Conservation (phyloP, 2,329 filamentous ascomycete species). For the Ophiostoma tasmaniense region DNA sequence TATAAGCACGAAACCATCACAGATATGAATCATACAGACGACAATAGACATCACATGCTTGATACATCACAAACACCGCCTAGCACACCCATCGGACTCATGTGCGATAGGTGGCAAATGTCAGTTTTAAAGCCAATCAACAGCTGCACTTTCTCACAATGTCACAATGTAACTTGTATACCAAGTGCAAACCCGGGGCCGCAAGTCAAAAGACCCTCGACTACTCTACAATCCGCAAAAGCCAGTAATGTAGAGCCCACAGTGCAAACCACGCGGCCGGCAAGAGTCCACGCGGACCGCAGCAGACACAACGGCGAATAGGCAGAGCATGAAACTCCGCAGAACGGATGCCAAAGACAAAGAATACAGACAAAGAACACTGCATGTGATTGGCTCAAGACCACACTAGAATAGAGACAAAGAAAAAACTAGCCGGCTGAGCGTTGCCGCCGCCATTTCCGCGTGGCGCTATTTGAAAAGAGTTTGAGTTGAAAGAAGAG, state of each 20-base stretch:
- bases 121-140: too few species aligned
- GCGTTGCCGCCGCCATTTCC: background rate
- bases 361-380: background rate
- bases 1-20: too few species aligned
- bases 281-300: background rate
- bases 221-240: background rate
- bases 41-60: too few species aligned
- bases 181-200: background rate
- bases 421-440: background rate
- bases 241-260: background rate
- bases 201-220: background rate
- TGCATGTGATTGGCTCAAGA: background rate
- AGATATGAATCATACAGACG: too few species aligned
- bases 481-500: too few species aligned
- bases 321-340: too few species aligned
- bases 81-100: background rate
- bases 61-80: background rate
- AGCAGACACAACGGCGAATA: background rate
- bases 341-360: too few species aligned
- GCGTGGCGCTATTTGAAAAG: background rate
- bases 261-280: background rate
- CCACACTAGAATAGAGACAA: background rate
- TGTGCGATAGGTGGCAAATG: background rate
- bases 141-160: too few species aligned
- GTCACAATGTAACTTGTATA: too few species aligned